Percentiles rank a stretch among this genome's conserved stretches.
Conservation (phyloP, 1,284 basidiomycete species). For the Stygiomarasmius scandens region DNA sequence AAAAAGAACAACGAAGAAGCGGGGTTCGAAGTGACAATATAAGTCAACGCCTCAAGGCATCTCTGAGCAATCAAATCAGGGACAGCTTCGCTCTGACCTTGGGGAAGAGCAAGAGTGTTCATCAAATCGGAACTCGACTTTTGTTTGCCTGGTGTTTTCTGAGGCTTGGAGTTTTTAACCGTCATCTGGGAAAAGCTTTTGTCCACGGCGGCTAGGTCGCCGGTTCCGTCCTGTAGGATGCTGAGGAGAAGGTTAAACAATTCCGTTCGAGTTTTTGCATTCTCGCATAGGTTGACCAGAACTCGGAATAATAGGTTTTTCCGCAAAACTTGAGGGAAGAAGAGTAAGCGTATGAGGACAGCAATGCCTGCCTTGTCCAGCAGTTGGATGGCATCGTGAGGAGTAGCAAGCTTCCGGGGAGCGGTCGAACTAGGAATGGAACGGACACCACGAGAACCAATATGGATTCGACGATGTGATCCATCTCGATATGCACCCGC, state of each 20-base stretch:
- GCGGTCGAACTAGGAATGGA: conserved; percentile 35
- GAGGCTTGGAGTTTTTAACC: conserved; percentile 66
- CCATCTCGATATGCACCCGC: conserved; percentile 68
- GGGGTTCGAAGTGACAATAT: conserved; percentile 85
- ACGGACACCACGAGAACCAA: conserved; percentile 36
- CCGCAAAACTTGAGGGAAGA: conserved; percentile 92
- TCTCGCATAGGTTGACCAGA: conserved; percentile 95
- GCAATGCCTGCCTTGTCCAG: conserved; percentile 92
- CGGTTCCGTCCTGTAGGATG: conserved; percentile 94
- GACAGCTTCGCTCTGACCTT: conserved; percentile 79
- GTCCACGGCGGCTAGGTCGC: conserved; percentile 90
- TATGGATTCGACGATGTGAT: conserved; percentile 40
- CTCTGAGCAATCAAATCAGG: conserved; percentile 92
- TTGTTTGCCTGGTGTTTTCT: conserved; percentile 68
- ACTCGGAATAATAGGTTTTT: conserved; percentile 89
- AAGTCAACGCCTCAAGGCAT: conserved; percentile 86
- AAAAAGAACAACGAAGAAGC: conserved; percentile 89
- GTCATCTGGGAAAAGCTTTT: conserved; percentile 94
- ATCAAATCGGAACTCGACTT: conserved; percentile 58
- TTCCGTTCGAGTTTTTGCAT: conserved; percentile 88
- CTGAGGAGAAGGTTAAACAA: conserved; percentile 91
- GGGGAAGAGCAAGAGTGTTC: conserved; percentile 53
- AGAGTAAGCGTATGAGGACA: conserved; percentile 89
- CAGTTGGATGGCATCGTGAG: conserved; percentile 91
- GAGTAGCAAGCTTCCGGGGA: conserved; percentile 52